phyloP scores from a whole-genome alignment of 2,329 filamentous ascomycete genomes.

The Colletotrichum karsti region DNA sequence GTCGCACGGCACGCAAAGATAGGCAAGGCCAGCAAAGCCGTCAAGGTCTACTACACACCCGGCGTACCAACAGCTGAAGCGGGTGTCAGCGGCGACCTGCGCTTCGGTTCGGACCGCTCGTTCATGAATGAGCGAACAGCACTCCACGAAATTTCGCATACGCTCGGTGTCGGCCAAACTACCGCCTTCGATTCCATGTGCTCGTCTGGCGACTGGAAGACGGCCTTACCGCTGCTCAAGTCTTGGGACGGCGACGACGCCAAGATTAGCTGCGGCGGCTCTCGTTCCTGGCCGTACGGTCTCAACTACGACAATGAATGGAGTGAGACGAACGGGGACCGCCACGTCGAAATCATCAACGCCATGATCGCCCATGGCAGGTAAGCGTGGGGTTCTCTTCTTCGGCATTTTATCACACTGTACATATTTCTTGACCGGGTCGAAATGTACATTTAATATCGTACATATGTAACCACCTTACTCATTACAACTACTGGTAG shows the following conservation, averaged over 20 bases:
- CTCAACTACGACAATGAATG: conserved; percentile 53
- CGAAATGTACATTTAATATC: background rate
- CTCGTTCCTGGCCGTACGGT: conserved; percentile 51
- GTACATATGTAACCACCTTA: background rate
- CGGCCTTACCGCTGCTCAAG: conserved; percentile 46
- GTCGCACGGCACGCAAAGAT: conserved; percentile 48
- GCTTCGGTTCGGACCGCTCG: conserved; percentile 52
- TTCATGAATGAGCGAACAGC: conserved; percentile 60
- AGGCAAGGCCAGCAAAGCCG: conserved; percentile 44
- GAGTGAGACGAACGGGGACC: conserved; percentile 52
- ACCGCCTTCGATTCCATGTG: conserved; percentile 47
- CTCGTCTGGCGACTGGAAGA: conserved; percentile 49
- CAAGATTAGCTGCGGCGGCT: conserved; percentile 48
- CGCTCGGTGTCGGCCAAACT: conserved; percentile 56
- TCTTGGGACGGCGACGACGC: conserved; percentile 48
- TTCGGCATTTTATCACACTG: background rate
- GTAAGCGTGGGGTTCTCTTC: background rate
- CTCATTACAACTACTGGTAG: background rate
- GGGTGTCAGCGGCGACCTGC: conserved; percentile 54
- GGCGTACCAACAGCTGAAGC: conserved; percentile 55
- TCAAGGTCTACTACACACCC: conserved; percentile 50
- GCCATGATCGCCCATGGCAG: conserved; percentile 54
- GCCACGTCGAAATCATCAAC: conserved; percentile 51
- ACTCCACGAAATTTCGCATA: conserved; percentile 57
- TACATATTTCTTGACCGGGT: background rate